phyloP scores from a whole-genome alignment of 306 rosid genomes.

The Castanopsis chinensis region DNA sequence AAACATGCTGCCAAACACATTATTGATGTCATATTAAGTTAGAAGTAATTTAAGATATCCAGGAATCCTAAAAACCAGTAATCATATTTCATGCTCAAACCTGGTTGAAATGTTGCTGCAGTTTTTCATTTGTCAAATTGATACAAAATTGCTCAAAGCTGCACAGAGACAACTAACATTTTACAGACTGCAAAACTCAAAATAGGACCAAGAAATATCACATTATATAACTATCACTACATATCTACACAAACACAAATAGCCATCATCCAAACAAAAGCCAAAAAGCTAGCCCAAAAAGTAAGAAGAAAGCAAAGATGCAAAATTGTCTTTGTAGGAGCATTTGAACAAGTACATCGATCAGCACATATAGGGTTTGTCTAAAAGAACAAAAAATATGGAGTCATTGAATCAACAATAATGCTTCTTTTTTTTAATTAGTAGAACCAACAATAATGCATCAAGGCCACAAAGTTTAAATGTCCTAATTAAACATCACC shows the following conservation, averaged over 20 bases:
- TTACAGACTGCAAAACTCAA: conserved; percentile 3
- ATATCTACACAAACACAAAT: not conserved
- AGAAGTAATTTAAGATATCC: conserved; percentile 9
- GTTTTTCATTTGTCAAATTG: conserved; percentile 96
- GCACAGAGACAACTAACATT: conserved; percentile 33
- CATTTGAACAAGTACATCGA: not conserved
- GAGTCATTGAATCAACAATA: too few species aligned
- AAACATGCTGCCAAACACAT: conserved; percentile 71
- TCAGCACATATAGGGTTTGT: not conserved
- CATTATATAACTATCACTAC: not conserved
- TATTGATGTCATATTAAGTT: conserved; percentile 16
- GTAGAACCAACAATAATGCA: not conserved
- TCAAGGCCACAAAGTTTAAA: conserved; percentile 4
- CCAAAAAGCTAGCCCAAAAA: not conserved
- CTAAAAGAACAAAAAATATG: not conserved
- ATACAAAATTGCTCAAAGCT: conserved; percentile 99
- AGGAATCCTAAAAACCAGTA: conserved; percentile 18
- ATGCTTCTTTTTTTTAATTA: too few species aligned
- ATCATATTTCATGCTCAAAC: conserved; percentile 38
- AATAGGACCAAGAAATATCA: not conserved
- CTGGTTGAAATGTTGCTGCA: conserved; percentile 99
- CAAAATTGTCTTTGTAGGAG: not conserved
- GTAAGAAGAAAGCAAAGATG: not conserved
- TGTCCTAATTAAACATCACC: conserved; percentile 11
- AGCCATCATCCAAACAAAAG: not conserved